A percentile compares a stretch with the other conserved stretches of the same genome.
These are phyloP conservation scores for Boletus insuetus DNA, from an alignment of 768 basidiomycete species.

Conservation along the genomic window DNA sequence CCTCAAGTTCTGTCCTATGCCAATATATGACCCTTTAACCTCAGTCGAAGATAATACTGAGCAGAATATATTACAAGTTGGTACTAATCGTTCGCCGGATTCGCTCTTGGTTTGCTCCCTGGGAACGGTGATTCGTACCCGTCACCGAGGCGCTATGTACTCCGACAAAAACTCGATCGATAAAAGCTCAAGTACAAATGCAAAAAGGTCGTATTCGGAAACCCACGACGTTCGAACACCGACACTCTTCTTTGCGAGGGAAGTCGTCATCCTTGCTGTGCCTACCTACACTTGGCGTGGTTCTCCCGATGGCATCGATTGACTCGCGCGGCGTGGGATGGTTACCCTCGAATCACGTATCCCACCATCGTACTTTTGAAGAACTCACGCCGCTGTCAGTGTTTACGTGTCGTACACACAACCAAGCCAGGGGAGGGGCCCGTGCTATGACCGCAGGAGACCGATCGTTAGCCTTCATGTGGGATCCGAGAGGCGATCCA, in stretches of 20 bases:
- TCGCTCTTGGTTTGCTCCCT: slow-evolving; percentile 26
- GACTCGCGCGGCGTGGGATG: slow-evolving; percentile 15
- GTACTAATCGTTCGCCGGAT: slow-evolving; percentile 12
- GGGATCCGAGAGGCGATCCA: slow-evolving; percentile 17
- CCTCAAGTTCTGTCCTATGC: background rate
- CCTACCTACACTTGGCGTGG: slow-evolving; percentile 1
- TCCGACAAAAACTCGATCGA: slow-evolving; percentile 24
- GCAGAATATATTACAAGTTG: background rate
- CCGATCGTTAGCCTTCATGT: slow-evolving; percentile 6
- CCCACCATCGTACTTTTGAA: slow-evolving; percentile 12
- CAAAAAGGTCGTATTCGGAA: slow-evolving; percentile 18
- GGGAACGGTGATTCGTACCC: slow-evolving; percentile 23
- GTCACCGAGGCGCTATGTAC: slow-evolving; percentile 13
- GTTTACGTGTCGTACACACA: slow-evolving; percentile 26
- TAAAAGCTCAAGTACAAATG: slow-evolving; percentile 8
- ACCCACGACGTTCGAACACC: slow-evolving; percentile 9
- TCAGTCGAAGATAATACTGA: slow-evolving; percentile 6
- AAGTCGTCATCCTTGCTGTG: slow-evolving; percentile 14
- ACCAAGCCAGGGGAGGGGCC: slow-evolving; percentile 2
- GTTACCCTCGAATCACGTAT: slow-evolving; percentile 30
- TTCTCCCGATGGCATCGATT: slow-evolving; percentile 34
- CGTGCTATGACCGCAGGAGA: slow-evolving; percentile 7
- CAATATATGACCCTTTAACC: background rate
- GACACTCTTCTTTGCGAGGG: slow-evolving; percentile 7
- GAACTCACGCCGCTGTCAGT: slow-evolving; percentile 28